Base-by-base conservation (phyloP, 306 rosid species). In the Styphnolobium japonicum region DNA sequence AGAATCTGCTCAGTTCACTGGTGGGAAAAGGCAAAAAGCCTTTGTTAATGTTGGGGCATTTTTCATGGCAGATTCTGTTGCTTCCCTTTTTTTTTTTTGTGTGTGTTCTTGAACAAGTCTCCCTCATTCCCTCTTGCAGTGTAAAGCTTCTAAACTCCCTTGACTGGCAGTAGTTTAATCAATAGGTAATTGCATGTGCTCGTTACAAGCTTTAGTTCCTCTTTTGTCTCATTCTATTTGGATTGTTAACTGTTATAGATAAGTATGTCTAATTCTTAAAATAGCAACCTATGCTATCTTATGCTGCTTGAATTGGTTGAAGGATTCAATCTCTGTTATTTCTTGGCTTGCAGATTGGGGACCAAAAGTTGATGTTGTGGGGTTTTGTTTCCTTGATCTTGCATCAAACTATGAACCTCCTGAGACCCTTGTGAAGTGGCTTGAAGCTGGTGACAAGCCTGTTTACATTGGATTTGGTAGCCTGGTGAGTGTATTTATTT, bases 321-420 rank as follows among this genome's bases (percentile, higher is more conserved):
- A 60, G 10, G 21, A 64, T 29, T 40, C 57, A 45, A 64, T 76
- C 11, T 43, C 40, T 70, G 39, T 79, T 46, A 14, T 60, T 71
- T 80, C 46, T 81, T 78, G 64, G n/a, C 84, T 84, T 88, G 83
- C 92, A 96, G 99, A 96, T 89, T 96, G 99, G 99, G 99, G 99
- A 63, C 93, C 93, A 7, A 89, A 91, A 88, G 84, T 93, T 68
- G 99, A 96, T 80, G 97, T 93, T 62, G 99, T 96, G 25, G 99
- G 99, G 69, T 96, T 96, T 88, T 93, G 99, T 90, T 96, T 96
- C 90, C 99, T 96, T 78, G 99, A 96, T 89, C 98, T 96, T 80
- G 99, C 98, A 40, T 93, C 97, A 77, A 96, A 91, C 85, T 96
- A 84, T 79, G 91, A 91, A 86, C 98, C 99, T 78, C 98, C 98